Evolutionary conservation across 2,329 filamentous ascomycete genomes (phyloP).

Genomic region (Didymellaceae sp.): DNA sequence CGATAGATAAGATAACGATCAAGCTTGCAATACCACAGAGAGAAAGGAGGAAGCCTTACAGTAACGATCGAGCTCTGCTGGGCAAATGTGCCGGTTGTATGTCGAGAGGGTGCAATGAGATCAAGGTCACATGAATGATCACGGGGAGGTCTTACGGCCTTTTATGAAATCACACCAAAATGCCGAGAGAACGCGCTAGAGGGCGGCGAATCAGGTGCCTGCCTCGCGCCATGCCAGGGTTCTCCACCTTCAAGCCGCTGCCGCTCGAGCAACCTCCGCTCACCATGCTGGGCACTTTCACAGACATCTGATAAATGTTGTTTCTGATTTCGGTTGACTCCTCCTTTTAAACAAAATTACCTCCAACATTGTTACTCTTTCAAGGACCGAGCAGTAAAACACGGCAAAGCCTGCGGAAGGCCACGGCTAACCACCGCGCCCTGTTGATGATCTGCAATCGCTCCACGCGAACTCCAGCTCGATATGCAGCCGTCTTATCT

Average conservation of each 20-base stretch:
- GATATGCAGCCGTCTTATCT: conserved; percentile 10
- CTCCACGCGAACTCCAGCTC: conserved; percentile 5
- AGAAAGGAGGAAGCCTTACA: conserved; percentile 6
- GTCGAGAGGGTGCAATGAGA: conserved; percentile 9
- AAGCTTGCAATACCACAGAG: background rate
- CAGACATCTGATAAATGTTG: background rate
- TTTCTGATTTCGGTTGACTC: background rate
- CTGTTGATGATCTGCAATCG: conserved; percentile 2
- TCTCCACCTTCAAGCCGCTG: conserved; percentile 15
- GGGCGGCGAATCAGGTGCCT: conserved; percentile 7
- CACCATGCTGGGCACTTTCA: background rate
- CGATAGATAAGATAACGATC: background rate
- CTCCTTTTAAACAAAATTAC: too few relatives aligned
- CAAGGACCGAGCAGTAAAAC: too few relatives aligned
- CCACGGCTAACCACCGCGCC: background rate
- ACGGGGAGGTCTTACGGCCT: conserved; percentile 19
- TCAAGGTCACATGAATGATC: conserved; percentile 18
- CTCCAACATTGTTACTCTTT: too few relatives aligned
- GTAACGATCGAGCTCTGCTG: conserved; percentile 8
- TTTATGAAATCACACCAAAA: conserved; percentile 20
- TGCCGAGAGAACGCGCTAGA: conserved; percentile 18
- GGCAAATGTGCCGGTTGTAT: conserved; percentile 5
- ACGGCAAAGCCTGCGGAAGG: background rate
- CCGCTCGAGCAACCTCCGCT: conserved; percentile 13
- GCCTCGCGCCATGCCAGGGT: conserved; percentile 13